These are phyloP conservation scores for Canariomyces notabilis DNA, from an alignment of 2,329 filamentous ascomycete genomes.

Conservation along the genomic window DNA sequence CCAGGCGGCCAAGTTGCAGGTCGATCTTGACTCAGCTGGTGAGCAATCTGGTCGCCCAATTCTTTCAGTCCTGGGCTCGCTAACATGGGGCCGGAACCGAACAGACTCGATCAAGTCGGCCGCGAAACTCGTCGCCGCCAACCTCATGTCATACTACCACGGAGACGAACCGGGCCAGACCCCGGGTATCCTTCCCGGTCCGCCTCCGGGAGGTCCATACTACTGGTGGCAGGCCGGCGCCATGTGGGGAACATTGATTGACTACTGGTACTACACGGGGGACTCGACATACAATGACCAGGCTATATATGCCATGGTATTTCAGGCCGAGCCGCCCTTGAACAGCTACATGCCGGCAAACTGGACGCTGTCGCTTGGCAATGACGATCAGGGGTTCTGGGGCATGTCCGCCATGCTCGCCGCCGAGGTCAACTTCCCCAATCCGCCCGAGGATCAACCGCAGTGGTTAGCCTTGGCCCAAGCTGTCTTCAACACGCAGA, in stretches of 20 bases:
- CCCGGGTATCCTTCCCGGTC: slow-evolving; percentile 44
- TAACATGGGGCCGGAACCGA: neutral
- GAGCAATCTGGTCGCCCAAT: neutral
- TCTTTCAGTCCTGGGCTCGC: neutral
- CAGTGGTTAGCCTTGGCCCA: slow-evolving; percentile 51
- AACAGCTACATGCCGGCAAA: slow-evolving; percentile 29
- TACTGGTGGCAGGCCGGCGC: slow-evolving; percentile 66
- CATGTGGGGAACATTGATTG: slow-evolving; percentile 57
- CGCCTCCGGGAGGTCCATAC: slow-evolving; percentile 43
- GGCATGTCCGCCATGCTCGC: slow-evolving; percentile 53
- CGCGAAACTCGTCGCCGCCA: slow-evolving; percentile 35
- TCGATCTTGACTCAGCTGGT: slow-evolving; percentile 20
- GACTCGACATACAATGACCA: slow-evolving; percentile 53
- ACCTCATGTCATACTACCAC: slow-evolving; percentile 42
- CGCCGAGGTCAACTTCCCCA: slow-evolving; percentile 50
- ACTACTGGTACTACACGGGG: slow-evolving; percentile 61
- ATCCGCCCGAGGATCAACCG: slow-evolving; percentile 45
- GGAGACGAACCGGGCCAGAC: slow-evolving; percentile 40
- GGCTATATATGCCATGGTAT: slow-evolving; percentile 21
- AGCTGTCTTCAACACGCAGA: slow-evolving; percentile 54
- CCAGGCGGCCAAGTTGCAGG: slow-evolving; percentile 14
- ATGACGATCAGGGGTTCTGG: slow-evolving; percentile 65
- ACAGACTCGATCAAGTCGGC: slow-evolving; percentile 23
- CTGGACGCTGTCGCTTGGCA: slow-evolving; percentile 35
- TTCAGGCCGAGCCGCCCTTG: slow-evolving; percentile 26